Conservation (phyloP, 2,329 filamentous ascomycete genomes). For the Phaeomoniella chlamydospora region DNA sequence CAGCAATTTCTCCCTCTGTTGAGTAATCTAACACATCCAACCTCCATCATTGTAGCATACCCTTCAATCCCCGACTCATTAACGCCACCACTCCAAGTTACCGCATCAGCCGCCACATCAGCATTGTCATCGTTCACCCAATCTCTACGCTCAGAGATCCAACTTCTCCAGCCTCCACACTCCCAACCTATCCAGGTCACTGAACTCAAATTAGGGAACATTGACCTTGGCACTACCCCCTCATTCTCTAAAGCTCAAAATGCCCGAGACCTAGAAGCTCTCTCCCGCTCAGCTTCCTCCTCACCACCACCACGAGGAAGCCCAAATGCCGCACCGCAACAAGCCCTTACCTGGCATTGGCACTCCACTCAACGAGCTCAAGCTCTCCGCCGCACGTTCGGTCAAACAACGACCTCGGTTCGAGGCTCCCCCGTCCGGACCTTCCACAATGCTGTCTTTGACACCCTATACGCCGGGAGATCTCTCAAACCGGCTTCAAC, state of each 20-base stretch:
- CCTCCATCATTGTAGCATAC: slow-evolving; percentile 25
- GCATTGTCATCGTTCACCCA: slow-evolving; percentile 77
- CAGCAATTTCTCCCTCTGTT: slow-evolving; percentile 79
- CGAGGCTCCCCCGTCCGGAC: slow-evolving; percentile 60
- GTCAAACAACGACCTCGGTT: slow-evolving; percentile 20
- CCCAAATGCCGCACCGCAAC: slow-evolving; percentile 2
- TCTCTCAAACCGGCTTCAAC: slow-evolving; percentile 29
- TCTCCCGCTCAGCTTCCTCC: slow-evolving; percentile 26
- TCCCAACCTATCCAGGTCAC: slow-evolving; percentile 53
- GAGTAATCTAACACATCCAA: slow-evolving; percentile 18
- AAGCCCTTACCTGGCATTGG: slow-evolving; percentile 10
- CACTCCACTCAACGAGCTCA: slow-evolving; percentile 14
- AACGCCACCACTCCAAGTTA: slow-evolving; percentile 37
- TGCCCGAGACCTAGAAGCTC: slow-evolving; percentile 20
- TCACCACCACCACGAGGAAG: slow-evolving; percentile 3
- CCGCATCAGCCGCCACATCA: slow-evolving; percentile 73
- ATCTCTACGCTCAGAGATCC: slow-evolving; percentile 65
- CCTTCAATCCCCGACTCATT: slow-evolving; percentile 30
- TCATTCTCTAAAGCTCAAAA: slow-evolving; percentile 26
- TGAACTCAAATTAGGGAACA: slow-evolving; percentile 80
- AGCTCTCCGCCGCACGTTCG: slow-evolving; percentile 20
- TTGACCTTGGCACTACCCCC: slow-evolving; percentile 58
- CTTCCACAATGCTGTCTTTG: slow-evolving; percentile 78
- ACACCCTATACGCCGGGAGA: slow-evolving; percentile 52
- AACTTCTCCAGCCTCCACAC: slow-evolving; percentile 38